These are phyloP conservation scores for Globisporangium recalcitrans DNA, from an alignment of 352 stramenopile species.

Conservation along the genomic window DNA sequence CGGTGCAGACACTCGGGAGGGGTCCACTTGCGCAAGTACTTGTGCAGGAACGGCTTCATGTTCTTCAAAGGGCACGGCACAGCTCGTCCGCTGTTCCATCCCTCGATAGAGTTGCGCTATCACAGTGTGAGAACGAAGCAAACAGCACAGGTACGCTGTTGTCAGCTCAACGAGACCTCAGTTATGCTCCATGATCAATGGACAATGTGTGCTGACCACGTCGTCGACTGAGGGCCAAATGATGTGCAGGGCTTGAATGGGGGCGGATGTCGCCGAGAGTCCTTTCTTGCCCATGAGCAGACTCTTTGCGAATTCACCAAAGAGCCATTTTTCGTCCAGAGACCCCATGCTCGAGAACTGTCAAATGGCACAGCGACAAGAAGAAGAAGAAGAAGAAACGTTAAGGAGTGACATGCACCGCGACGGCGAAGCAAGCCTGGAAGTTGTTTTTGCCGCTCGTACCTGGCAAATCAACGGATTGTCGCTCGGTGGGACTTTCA, in stretches of 20 bases:
- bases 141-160: background rate
- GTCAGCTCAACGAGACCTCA: background rate
- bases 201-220: conserved; percentile 43
- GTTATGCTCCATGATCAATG: background rate
- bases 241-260: conserved; percentile 59
- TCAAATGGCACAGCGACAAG: background rate
- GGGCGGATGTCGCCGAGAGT: conserved; percentile 24
- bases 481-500: conserved; percentile 40
- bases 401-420: background rate
- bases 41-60: conserved; percentile 84
- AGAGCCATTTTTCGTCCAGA: conserved; percentile 80
- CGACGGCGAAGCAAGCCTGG: background rate
- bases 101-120: conserved; percentile 72
- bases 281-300: conserved; percentile 46
- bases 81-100: conserved; percentile 66
- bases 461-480: conserved; percentile 59
- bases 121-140: background rate
- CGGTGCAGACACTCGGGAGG: conserved; percentile 48
- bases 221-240: conserved; percentile 80
- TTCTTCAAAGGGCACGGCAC: conserved; percentile 80
- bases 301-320: conserved; percentile 62
- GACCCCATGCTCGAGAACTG: conserved; percentile 82
- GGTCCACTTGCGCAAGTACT: conserved; percentile 76
- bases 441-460: background rate
- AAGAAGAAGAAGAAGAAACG: background rate